Evolutionary conservation across 768 basidiomycete species (phyloP).

Genomic region (Lentinula lateritia): DNA sequence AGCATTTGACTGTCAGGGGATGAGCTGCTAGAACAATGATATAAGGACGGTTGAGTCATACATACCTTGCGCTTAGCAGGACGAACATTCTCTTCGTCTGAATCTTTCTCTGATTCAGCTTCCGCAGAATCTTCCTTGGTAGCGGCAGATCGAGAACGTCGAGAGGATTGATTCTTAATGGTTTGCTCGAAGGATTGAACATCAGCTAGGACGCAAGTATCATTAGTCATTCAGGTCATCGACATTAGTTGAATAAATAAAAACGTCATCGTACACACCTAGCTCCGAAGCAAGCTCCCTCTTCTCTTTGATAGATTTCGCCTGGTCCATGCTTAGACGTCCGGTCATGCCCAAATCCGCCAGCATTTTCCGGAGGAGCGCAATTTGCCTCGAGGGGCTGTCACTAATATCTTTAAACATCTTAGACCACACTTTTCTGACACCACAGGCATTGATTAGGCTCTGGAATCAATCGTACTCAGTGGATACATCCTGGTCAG

Average conservation of each 20-base stretch:
- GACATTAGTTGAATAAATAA: neutral
- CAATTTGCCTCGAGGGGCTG: slow-evolving; percentile 56
- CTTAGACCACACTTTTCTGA: slow-evolving; percentile 73
- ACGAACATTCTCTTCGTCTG: slow-evolving; percentile 22
- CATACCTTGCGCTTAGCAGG: slow-evolving; percentile 40
- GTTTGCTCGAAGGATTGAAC: slow-evolving; percentile 65
- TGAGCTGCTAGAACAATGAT: neutral
- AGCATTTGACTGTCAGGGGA: slow-evolving; percentile 31
- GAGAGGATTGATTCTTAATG: slow-evolving; percentile 14
- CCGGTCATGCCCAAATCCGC: slow-evolving; percentile 77
- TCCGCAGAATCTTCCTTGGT: slow-evolving; percentile 17
- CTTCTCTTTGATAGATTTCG: slow-evolving; percentile 64
- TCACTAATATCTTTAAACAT: slow-evolving; percentile 55
- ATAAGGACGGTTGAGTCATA: neutral
- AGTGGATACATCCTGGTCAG: neutral
- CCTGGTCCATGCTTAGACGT: slow-evolving; percentile 73
- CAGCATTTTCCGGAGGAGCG: slow-evolving; percentile 58
- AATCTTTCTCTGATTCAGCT: slow-evolving; percentile 23
- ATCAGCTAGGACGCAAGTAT: slow-evolving; percentile 46
- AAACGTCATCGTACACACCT: slow-evolving; percentile 31
- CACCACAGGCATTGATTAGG: slow-evolving; percentile 67
- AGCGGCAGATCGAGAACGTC: slow-evolving; percentile 23
- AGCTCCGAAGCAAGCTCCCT: slow-evolving; percentile 77
- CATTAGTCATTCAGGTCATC: neutral
- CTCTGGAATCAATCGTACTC: slow-evolving; percentile 33